Evolutionary conservation across 306 rosid genomes (phyloP).

Genomic region (Benincasa hispida): DNA sequence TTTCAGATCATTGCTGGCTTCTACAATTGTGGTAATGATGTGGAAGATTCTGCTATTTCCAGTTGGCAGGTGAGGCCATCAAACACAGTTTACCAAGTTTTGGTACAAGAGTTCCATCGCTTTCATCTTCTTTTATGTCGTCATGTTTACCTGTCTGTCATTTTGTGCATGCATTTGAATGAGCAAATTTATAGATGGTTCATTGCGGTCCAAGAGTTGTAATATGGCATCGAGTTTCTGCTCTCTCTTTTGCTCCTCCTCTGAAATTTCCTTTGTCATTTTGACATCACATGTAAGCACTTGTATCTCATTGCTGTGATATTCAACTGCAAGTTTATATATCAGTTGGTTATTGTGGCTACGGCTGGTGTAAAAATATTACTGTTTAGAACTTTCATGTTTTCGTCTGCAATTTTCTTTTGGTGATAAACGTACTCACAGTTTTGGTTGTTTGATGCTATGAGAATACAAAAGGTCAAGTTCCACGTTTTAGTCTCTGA

Average conservation of each 20-base stretch:
- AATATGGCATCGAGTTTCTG: neutral
- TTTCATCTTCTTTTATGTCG: neutral
- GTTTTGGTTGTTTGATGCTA: neutral
- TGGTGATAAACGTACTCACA: neutral
- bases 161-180: slow-evolving; percentile 3
- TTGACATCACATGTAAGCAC: slow-evolving; percentile 5
- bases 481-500: no score
- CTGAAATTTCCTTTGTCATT: neutral
- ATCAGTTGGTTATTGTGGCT: slow-evolving; percentile 4
- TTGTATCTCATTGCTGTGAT: neutral
- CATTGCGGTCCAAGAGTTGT: slow-evolving; percentile 2
- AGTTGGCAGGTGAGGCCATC: neutral
- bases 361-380: neutral
- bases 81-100: slow-evolving; percentile 4
- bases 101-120: neutral
- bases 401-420: neutral
- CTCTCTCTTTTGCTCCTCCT: neutral
- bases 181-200: slow-evolving; percentile 2
- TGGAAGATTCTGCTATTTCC: neutral
- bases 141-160: neutral
- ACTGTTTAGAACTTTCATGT: neutral
- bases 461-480: neutral
- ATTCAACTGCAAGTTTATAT: neutral
- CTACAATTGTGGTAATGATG: neutral
- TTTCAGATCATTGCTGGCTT: neutral